Evolutionary conservation across 2,329 filamentous ascomycete species (phyloP).

Genomic region (Colletotrichum tofieldiae): DNA sequence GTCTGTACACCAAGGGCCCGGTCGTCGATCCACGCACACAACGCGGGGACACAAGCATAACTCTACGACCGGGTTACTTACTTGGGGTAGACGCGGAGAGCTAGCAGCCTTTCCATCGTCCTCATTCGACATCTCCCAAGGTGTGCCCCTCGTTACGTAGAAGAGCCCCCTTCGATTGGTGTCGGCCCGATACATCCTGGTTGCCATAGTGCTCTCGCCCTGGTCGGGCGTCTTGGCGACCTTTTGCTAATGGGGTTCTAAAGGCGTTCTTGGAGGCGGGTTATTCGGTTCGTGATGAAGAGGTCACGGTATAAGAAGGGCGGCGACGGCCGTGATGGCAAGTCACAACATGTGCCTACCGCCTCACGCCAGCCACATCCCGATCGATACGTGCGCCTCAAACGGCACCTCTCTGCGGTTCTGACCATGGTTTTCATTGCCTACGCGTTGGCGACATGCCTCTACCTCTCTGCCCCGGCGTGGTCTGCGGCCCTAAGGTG

Average conservation of each 20-base stretch:
- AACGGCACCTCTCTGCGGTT: slow-evolving; percentile 11
- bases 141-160: slow-evolving; percentile 18
- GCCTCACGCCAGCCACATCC: neutral
- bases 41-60: slow-evolving; percentile 1
- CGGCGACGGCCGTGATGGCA: slow-evolving; percentile 4
- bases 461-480: slow-evolving; percentile 23
- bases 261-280: neutral
- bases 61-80: slow-evolving; percentile 4
- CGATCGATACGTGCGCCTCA: slow-evolving; percentile 10
- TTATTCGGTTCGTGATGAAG: slow-evolving; percentile 3
- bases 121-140: neutral
- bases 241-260: slow-evolving; percentile 10
- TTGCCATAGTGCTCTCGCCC: neutral
- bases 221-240: slow-evolving; percentile 10
- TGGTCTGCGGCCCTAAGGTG: slow-evolving; percentile 21
- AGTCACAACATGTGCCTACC: neutral
- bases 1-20: slow-evolving; percentile 1
- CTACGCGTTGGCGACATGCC: slow-evolving; percentile 26
- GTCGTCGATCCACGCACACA: neutral
- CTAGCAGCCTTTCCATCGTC: neutral
- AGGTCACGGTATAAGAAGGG: slow-evolving; percentile 28
- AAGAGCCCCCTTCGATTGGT: slow-evolving; percentile 2
- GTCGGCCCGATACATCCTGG: slow-evolving; percentile 33
- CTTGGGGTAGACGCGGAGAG: neutral
- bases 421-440: slow-evolving; percentile 29